Conservation (phyloP, 108 stramenopile genomes). For the Parmales sp. region DNA sequence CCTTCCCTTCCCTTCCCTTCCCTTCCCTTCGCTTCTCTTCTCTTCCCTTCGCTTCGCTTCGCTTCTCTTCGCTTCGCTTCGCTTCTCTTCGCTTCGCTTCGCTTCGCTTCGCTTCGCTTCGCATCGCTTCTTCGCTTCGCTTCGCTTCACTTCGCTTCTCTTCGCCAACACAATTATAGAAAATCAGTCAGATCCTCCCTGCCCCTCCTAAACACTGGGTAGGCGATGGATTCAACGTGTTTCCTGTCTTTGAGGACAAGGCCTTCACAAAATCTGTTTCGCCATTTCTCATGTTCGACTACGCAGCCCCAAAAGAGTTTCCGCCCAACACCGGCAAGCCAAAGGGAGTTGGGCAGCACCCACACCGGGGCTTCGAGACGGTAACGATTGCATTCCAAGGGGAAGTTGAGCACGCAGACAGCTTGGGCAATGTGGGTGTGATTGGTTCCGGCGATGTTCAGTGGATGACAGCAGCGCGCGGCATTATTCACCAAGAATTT, state of each 20-base stretch:
- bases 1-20: no score
- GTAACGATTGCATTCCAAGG: slow-evolving; percentile 82
- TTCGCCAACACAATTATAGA: no score
- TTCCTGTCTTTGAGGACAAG: slow-evolving; percentile 64
- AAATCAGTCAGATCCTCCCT: neutral
- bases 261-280: slow-evolving; percentile 63
- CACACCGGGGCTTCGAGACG: slow-evolving; percentile 81
- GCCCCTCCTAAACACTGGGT: slow-evolving; percentile 14
- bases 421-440: slow-evolving; percentile 53
- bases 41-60: no score
- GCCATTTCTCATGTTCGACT: slow-evolving; percentile 78
- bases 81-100: no score
- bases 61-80: no score
- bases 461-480: slow-evolving; percentile 91
- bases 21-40: no score
- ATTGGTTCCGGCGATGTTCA: slow-evolving; percentile 74
- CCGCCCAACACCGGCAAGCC: slow-evolving; percentile 23
- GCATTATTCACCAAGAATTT: slow-evolving; percentile 83
- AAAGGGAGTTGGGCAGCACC: slow-evolving; percentile 69
- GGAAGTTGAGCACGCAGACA: slow-evolving; percentile 77
- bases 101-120: no score
- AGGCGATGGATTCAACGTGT: slow-evolving; percentile 62
- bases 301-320: slow-evolving; percentile 58
- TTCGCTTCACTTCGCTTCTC: no score
- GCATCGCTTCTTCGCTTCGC: no score